Evolutionary conservation across 2,329 filamentous ascomycete species (phyloP).

Genomic region (Parasarocladium wereldwijsianum): DNA sequence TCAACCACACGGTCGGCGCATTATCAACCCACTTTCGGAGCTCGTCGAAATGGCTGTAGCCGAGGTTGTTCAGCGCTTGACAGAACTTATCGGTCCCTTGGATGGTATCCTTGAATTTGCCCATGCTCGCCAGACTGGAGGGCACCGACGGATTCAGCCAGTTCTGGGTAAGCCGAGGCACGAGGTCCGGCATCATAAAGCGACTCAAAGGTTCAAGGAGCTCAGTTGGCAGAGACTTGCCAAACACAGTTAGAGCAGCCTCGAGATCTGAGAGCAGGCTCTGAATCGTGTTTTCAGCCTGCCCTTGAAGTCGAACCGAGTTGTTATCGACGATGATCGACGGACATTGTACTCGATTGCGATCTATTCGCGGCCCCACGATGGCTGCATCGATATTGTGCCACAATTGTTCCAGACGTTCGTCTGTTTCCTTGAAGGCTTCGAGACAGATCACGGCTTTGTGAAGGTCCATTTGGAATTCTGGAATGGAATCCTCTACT

Average conservation of each 20-base stretch:
- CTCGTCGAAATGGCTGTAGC: constrained; percentile 47
- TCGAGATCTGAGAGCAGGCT: constrained; percentile 40
- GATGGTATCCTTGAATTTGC: constrained; percentile 57
- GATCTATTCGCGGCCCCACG: constrained; percentile 42
- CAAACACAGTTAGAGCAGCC: constrained; percentile 34
- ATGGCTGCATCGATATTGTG: constrained; percentile 47
- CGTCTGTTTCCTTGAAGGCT: constrained; percentile 45
- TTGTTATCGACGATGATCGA: constrained; percentile 18
- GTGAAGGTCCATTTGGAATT: constrained; percentile 34
- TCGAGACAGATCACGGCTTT: constrained; percentile 42
- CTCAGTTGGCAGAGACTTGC: constrained; percentile 34
- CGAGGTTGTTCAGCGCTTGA: constrained; percentile 40
- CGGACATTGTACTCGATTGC: constrained; percentile 3
- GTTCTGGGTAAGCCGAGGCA: constrained; percentile 50
- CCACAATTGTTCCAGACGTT: constrained; percentile 45
- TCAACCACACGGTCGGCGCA: constrained; percentile 72
- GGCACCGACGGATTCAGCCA: constrained; percentile 73
- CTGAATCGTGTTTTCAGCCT: constrained; percentile 29
- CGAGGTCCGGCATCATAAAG: constrained; percentile 55
- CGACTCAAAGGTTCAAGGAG: constrained; percentile 47
- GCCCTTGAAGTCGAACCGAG: constrained; percentile 25
- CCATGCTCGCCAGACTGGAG: constrained; percentile 54
- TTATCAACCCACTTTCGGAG: constrained; percentile 69
- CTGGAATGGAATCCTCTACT: constrained; percentile 35
- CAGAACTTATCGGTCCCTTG: constrained; percentile 50